Evolutionary conservation across 78 protist species (phyloP).

Genomic region (Polysphondylium violaceum): DNA sequence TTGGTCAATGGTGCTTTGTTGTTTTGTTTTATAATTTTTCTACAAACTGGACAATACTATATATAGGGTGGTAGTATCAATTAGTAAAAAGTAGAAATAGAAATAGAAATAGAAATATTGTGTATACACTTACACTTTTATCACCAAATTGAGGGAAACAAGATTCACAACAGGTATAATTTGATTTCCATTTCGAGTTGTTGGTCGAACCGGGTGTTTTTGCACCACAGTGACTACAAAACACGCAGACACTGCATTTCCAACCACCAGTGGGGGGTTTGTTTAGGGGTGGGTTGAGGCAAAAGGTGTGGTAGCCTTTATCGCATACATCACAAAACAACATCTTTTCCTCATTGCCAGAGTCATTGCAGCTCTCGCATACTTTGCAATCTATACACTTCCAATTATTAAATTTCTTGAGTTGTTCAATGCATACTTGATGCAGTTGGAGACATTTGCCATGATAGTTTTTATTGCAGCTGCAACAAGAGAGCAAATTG

Average conservation of each 20-base stretch:
- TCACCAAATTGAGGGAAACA: constrained; percentile 20
- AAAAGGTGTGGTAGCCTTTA: constrained; percentile 76
- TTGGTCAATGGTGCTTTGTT: constrained; percentile 13
- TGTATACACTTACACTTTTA: constrained; percentile 12
- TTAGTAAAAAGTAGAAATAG: too few relatives aligned
- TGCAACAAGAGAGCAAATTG: constrained; percentile 2
- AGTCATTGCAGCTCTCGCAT: constrained; percentile 79
- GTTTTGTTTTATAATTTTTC: not conserved
- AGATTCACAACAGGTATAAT: constrained; percentile 47
- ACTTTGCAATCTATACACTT: constrained; percentile 74
- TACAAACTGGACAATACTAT: constrained; percentile 53
- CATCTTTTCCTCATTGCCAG: constrained; percentile 57
- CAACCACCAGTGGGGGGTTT: constrained; percentile 73
- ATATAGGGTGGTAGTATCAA: too few relatives aligned
- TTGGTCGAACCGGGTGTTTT: not conserved
- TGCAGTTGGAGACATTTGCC: constrained; percentile 33
- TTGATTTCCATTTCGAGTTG: constrained; percentile 18
- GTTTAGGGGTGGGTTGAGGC: constrained; percentile 55
- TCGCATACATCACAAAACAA: constrained; percentile 82
- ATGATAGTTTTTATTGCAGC: constrained; percentile 24
- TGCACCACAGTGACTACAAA: constrained; percentile 63
- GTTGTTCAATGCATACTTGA: constrained; percentile 5
- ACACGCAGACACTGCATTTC: constrained; percentile 59
- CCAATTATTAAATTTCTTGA: constrained; percentile 29
- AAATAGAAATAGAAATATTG: too few relatives aligned